Base-by-base conservation (phyloP, 208 protist species). In the Leptomonas pyrrhocoris region DNA sequence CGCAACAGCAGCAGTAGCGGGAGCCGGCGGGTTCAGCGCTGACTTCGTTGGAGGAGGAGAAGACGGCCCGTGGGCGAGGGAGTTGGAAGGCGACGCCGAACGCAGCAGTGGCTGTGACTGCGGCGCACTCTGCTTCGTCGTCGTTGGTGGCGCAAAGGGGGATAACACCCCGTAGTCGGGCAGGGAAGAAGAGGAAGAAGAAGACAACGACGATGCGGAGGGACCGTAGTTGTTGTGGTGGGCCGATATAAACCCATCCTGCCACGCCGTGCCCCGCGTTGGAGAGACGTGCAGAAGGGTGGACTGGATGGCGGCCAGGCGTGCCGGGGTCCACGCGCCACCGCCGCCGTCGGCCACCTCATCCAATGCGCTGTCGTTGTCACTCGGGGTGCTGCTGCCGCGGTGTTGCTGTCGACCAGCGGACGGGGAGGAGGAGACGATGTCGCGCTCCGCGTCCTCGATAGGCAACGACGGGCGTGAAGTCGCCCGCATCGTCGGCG, bases 231-330 rank as follows among this genome's bases (percentile, higher is more conserved):
- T 45, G 9, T 12, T 19, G 36, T 2, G 27, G 18, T 12, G 9
- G 58, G 31, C 23, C n/a, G 42, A 21, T 25, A 11, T 38, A 34
- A 49, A 34, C 40, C 18, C 57, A 5, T 55, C 46, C 31, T 61
- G 53, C 61, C 74, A 80, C 6, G 59, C 67, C 60, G 48, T 53
- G 4, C 74, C 66, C 21, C 81, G 81, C 16, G 9, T 21, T 0
- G 81, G 65, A 0, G 81, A 86, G 21, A 86, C 81, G 62, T 83
- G 61, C 34, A 86, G 73, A 3, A 57, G 71, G 18, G 43, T 70
- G 5, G 57, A 74, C 23, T 59, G 73, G 19, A 79, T 68, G 5
- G 67, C 30, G 15, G 60, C 61, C 7, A 74, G 19, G 3, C 67
- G 74, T 28, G 68, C 73, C 19, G 65, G 58, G 2, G 73, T 30